phyloP scores from a whole-genome alignment of 192 early-diverging fungal genomes.

The Linnemannia zychae region DNA sequence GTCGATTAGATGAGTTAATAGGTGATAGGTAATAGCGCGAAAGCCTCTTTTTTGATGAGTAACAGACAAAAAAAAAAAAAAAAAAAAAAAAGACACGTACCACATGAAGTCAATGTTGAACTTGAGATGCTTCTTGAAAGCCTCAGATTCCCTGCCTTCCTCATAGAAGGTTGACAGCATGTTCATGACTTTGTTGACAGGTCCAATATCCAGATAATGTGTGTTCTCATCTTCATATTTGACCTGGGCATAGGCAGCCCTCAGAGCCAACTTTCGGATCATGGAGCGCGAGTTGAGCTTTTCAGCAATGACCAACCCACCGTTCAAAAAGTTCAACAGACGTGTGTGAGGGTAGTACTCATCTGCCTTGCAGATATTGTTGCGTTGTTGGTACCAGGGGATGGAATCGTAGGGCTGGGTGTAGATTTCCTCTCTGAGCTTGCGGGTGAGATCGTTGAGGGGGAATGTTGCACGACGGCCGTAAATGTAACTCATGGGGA shows the following conservation, averaged over 20 bases:
- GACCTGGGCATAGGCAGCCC: slow-evolving; percentile 84
- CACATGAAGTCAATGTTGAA: slow-evolving; percentile 91
- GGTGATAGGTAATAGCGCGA: no score
- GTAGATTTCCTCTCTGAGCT: slow-evolving; percentile 92
- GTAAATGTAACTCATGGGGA: slow-evolving; percentile 97
- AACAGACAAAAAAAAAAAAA: no score
- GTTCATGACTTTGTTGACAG: slow-evolving; percentile 95
- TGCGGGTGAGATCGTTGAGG: slow-evolving; percentile 75
- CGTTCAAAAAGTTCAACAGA: slow-evolving; percentile 81
- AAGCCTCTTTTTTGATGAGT: no score
- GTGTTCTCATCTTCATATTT: slow-evolving; percentile 93
- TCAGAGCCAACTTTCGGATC: slow-evolving; percentile 77
- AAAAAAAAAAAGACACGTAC: slow-evolving; percentile 42
- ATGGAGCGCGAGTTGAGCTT: slow-evolving; percentile 68
- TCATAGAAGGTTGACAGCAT: slow-evolving; percentile 89
- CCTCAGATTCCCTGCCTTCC: slow-evolving; percentile 86
- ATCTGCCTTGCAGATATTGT: slow-evolving; percentile 88
- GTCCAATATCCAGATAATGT: slow-evolving; percentile 89
- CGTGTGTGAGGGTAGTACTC: slow-evolving; percentile 87
- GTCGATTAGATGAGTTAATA: no score
- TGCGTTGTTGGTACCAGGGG: slow-evolving; percentile 82
- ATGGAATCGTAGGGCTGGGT: slow-evolving; percentile 88
- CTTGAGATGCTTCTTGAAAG: slow-evolving; percentile 80
- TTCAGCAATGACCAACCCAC: slow-evolving; percentile 71
- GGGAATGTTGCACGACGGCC: slow-evolving; percentile 72